phyloP scores from a whole-genome alignment of 768 basidiomycete species.

The Amanita pseudoporphyria region DNA sequence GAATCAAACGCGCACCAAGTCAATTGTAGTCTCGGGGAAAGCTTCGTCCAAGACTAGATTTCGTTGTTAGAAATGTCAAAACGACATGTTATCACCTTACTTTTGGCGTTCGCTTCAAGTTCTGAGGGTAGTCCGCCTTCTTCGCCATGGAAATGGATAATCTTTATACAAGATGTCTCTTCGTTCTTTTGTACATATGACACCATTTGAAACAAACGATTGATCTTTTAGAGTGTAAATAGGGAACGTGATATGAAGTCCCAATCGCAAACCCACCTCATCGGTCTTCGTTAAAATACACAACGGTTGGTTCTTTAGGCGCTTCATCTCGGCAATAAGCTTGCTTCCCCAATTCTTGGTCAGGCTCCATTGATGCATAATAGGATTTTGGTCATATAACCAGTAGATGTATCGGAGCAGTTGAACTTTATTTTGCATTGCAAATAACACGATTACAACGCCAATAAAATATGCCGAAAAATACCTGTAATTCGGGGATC shows the following conservation, averaged over 20 bases:
- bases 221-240: slow-evolving; percentile 35
- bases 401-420: slow-evolving; percentile 48
- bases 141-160: slow-evolving; percentile 54
- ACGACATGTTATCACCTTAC: slow-evolving; percentile 18
- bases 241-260: not conserved
- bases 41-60: slow-evolving; percentile 45
- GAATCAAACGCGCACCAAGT: slow-evolving; percentile 30
- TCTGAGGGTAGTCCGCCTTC: slow-evolving; percentile 53
- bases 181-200: slow-evolving; percentile 61
- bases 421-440: slow-evolving; percentile 44
- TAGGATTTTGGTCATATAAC: slow-evolving; percentile 51
- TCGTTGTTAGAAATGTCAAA: not conserved
- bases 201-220: slow-evolving; percentile 53
- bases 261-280: slow-evolving; percentile 35
- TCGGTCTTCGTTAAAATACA: slow-evolving; percentile 56
- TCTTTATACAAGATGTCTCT: slow-evolving; percentile 58
- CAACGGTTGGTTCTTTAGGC: slow-evolving; percentile 41
- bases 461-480: slow-evolving; percentile 53
- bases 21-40: slow-evolving; percentile 56
- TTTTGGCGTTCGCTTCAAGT: slow-evolving; percentile 62
- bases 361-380: slow-evolving; percentile 28
- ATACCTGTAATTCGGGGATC: slow-evolving; percentile 29
- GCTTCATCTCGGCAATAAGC: slow-evolving; percentile 35
- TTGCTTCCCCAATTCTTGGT: slow-evolving; percentile 32
- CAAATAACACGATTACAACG: slow-evolving; percentile 35